Base-by-base conservation (phyloP, 1,284 basidiomycete genomes). In the Rhodotorula sp. region DNA sequence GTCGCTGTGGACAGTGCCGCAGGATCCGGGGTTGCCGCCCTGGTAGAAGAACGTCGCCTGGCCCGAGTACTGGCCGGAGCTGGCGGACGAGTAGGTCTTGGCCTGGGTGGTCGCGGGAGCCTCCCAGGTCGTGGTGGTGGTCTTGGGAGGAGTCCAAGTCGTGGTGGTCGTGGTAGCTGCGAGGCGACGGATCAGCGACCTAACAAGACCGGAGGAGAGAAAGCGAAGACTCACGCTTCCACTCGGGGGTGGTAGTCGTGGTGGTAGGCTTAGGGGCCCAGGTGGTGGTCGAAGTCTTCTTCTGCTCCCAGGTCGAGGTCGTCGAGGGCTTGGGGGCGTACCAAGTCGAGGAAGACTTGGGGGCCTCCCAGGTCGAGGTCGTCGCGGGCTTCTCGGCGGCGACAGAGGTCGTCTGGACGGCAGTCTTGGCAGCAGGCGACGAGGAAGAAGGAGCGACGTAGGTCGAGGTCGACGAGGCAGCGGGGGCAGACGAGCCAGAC, bases 271-370 rank as follows among this genome's bases (percentile, higher is more conserved):
- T 44, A 32, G 27, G 44, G 32, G 52, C 56, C 20, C 9, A 13
- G 5, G 49, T 52, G 2, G 60, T 47, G 24, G 68, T 66, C 8
- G 64, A 67, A 15, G 67, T 64, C 30, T 52, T 62, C 19, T 48
- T 32, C 48, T 48, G 57, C 54, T 53, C 44, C 24, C 48, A 58
- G 36, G 59, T 49, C 5, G 67, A 27, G 46, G 69, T 59, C 32
- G 58, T 17, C 30, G 58, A 44, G 39, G 39, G 39, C 39, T 44
- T 19, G n/a, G 29, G 24, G n/a, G 34, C n/a, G 47, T 59, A 29
- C 32, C 56, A 63, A 36, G 56, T 60, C 7, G 58, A 56, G 79
- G 73, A 63, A 74, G 76, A 59, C 87, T 88, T 63, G 84, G 86
- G 55, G 10, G 55, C 55, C 36, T 61, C 89, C 75, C 62, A 72